phyloP scores from a whole-genome alignment of 1,139 yeast genomes.

The Groenewaldozyma sp. region DNA sequence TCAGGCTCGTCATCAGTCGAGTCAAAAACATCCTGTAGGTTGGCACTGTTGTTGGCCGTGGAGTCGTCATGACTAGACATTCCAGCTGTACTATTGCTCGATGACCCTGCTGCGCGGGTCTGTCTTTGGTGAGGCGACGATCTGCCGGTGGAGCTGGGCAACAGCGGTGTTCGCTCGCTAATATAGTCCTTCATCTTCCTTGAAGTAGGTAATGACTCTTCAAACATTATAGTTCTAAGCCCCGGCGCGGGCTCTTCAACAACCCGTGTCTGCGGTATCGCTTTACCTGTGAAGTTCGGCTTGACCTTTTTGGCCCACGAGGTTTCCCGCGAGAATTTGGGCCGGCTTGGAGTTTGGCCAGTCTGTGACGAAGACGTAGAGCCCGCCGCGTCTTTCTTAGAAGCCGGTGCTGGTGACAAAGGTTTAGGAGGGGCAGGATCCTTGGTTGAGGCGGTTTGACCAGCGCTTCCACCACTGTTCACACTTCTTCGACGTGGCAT shows the following conservation, averaged over 20 bases:
- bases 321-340: background rate
- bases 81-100: too few relatives aligned
- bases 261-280: conserved; percentile 60
- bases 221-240: conserved; percentile 44
- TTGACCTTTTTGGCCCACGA: background rate
- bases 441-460: background rate
- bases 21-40: conserved; percentile 7
- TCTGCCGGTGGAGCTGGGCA: background rate
- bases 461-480: background rate
- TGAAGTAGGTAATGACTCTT: conserved; percentile 13
- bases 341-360: background rate
- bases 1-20: conserved; percentile 14
- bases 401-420: background rate
- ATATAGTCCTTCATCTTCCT: background rate
- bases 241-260: conserved; percentile 61
- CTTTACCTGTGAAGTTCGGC: background rate
- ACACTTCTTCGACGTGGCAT: too few relatives aligned
- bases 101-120: too few relatives aligned
- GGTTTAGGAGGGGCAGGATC: background rate
- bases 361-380: too few relatives aligned
- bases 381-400: too few relatives aligned
- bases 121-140: background rate
- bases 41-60: conserved; percentile 7
- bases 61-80: background rate
- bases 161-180: conserved; percentile 11